phyloP scores from a whole-genome alignment of 179 eudicot genomes.

The Silene noctiflora region DNA sequence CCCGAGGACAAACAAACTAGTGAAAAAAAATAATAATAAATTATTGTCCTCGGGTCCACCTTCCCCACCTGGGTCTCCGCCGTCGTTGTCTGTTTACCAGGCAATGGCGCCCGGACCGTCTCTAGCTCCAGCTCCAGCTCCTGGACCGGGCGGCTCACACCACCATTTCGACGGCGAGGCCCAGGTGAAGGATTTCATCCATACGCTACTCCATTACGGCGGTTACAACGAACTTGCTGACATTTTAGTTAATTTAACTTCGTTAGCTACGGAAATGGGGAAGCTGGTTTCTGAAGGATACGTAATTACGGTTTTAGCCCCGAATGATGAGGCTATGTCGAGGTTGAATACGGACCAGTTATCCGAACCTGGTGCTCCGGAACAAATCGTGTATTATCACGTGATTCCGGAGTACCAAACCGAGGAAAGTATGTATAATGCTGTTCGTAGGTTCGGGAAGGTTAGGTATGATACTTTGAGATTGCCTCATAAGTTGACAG shows the following conservation, averaged over 20 bases:
- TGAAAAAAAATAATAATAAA: slow-evolving; percentile 22
- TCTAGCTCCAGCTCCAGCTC: slow-evolving; percentile 88
- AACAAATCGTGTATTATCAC: slow-evolving; percentile 82
- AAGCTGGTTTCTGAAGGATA: slow-evolving; percentile 79
- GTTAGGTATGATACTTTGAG: slow-evolving; percentile 72
- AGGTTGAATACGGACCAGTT: slow-evolving; percentile 74
- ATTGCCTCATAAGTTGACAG: slow-evolving; percentile 69
- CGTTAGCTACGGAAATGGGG: slow-evolving; percentile 85
- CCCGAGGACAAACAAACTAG: slow-evolving; percentile 65
- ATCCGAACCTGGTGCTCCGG: slow-evolving; percentile 89
- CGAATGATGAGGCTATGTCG: slow-evolving; percentile 96
- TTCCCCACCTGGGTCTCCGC: slow-evolving; percentile 62
- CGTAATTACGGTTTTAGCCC: slow-evolving; percentile 73
- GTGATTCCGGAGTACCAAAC: slow-evolving; percentile 89
- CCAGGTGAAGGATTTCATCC: slow-evolving; percentile 84
- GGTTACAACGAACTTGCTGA: slow-evolving; percentile 91
- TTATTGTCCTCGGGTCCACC: slow-evolving; percentile 33
- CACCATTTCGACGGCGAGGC: slow-evolving; percentile 79
- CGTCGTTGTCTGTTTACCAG: slow-evolving; percentile 40
- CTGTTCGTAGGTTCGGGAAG: slow-evolving; percentile 84
- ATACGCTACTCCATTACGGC: slow-evolving; percentile 75
- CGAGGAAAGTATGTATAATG: slow-evolving; percentile 94
- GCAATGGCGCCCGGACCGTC: slow-evolving; percentile 90
- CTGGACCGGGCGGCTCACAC: slow-evolving; percentile 83
- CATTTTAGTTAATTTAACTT: slow-evolving; percentile 73